Evolutionary conservation across 2,329 filamentous ascomycete species (phyloP), one percentile per base, ranked within the genome.

Genomic region (Pseudocercospora macadamiae): DNA sequence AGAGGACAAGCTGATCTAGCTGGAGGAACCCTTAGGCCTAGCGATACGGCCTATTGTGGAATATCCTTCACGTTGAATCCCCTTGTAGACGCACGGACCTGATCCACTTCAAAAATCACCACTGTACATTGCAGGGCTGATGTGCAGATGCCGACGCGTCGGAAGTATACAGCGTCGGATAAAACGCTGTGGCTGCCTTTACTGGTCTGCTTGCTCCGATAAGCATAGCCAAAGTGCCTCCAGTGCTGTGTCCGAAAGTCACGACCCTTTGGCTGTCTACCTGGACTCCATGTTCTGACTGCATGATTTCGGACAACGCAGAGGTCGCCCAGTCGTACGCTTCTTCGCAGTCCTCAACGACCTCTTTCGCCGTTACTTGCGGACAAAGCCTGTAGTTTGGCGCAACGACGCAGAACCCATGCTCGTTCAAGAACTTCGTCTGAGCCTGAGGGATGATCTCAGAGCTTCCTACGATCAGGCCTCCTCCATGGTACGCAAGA

Each of bases 211-310:
- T 52, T 12, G 58, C 55, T 26, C 47, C 62, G 86, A 91, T 64
- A 82, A 66, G 65, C 5, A 77, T 63, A 1, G 76, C 72, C 1
- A 77, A 54, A 0, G 69, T 71, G 1, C 75, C 75, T 0, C 75
- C 75, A 1, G 73, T 73, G 0, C 72, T 75, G 1, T 74, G 76
- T 6, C 75, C 76, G 55, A 75, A 73, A 0, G 71, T 70, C 44
- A 75, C 71, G 3, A 77, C 65, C 8, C 71, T 68, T 6, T 71
- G 65, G 1, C 61, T 48, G 34, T 77, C 71, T 3, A 76, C 53
- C 12, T 62, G 61, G 4, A 66, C 21, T 21, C 51, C 60, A 23
- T 66, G 55, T n/a, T 47, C 30, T 3, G 39, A 21, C 9, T 51
- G 21, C 49, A 64, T 42, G 16, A 61, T 34, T 1, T 59, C 51